A percentile compares a stretch with the other conserved stretches of the same genome.
Evolutionary conservation across 2,329 filamentous ascomycete genomes (phyloP).

Genomic region (Fusarium sp.): DNA sequence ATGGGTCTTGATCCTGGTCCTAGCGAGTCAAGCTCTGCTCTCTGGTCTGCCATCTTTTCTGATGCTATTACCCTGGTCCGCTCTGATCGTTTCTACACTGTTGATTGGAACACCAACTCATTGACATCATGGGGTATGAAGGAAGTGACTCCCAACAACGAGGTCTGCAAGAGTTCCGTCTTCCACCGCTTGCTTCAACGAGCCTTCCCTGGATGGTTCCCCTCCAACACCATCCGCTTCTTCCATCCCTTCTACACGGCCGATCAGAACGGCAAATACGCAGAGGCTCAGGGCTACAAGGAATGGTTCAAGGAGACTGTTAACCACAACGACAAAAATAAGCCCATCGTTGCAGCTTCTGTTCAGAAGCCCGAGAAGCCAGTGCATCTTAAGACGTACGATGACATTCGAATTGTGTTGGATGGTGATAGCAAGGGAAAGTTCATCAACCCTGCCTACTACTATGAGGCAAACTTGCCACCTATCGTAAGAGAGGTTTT

Average conservation of each 20-base stretch:
- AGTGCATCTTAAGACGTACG: neutral
- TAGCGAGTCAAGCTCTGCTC: conserved; percentile 66
- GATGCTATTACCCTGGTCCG: conserved; percentile 79
- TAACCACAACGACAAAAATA: neutral
- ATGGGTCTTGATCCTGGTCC: conserved; percentile 75
- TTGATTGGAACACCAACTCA: conserved; percentile 55
- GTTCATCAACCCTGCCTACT: conserved; percentile 9
- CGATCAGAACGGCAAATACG: conserved; percentile 31
- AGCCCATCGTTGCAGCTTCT: neutral
- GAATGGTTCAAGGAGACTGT: conserved; percentile 1
- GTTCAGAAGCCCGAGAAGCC: conserved; percentile 9
- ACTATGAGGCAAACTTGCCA: neutral
- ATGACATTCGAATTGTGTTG: neutral
- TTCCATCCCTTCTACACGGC: conserved; percentile 44
- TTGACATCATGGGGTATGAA: conserved; percentile 52
- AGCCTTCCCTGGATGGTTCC: conserved; percentile 44
- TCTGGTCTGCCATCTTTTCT: conserved; percentile 76
- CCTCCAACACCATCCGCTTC: conserved; percentile 37
- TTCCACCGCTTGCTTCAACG: conserved; percentile 42
- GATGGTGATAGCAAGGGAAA: neutral
- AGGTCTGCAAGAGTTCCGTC: conserved; percentile 42
- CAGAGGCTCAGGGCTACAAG: conserved; percentile 30
- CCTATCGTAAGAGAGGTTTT: neutral
- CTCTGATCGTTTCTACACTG: conserved; percentile 75
- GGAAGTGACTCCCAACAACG: conserved; percentile 39